Base-by-base conservation (phyloP, 345 rosid species). In the Eucalyptus marginata region DNA sequence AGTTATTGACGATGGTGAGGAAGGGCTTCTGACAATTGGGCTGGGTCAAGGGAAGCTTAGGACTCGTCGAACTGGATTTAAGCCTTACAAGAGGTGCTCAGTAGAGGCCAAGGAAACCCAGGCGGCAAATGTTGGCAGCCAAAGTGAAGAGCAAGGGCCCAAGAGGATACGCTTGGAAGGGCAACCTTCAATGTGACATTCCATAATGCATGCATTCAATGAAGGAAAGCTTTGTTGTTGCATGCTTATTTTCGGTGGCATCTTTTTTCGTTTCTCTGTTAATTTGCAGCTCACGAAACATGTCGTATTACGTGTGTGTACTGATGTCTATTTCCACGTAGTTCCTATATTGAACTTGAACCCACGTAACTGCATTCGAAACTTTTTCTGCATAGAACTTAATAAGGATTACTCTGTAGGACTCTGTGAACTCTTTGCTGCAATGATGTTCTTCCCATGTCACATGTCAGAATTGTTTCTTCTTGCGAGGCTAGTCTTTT, bases 11-110 rank as follows among this genome's bases (percentile, higher is more conserved):
- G 90, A 87, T 87, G 90, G 86, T 86, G 93, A 91, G 86, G 90
- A 88, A 59, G 94, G 95, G 71, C 91, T 94, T 56, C 92, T 92
- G n/a, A 92, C 94, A 27, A 90, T 94, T 10, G 96, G 96, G 64
- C 93, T 95, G 52, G 95, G 94, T 90, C 86, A 89, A 40, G 95
- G 92, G 88, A 95, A 91, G 90, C 91, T 93, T 25, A 96, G 91
- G 93, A 90, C 94, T 71, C 93, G 91, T 81, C 93, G 94, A 86
- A 96, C 98, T 58, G 98, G 99, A 89, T 97, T 97, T 89, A 97
- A 95, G 90, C 99, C 99, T 49, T 97, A 97, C 94, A 96, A 96
- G 92, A 94, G 99, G 91, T 97, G 98, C 90, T 95, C 97, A 2
- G 68, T 93, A 90, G 99, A 97, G 94, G 97, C 96, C 71, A 95